Base-by-base conservation (phyloP, 164 flowering plant species). In the Hamamelis virginiana region DNA sequence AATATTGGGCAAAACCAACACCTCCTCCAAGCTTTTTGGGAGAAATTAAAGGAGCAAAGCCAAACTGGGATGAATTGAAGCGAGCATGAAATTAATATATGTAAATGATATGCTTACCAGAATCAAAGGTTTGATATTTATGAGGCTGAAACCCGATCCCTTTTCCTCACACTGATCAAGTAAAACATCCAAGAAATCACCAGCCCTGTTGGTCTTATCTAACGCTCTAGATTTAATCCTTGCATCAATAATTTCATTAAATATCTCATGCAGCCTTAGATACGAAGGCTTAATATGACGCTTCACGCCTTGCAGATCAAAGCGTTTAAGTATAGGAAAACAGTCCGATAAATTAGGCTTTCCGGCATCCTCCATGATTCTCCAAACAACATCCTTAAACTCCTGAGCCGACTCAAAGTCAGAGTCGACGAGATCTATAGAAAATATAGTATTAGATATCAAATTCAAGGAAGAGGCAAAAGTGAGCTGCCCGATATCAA, bases 121-220 rank as follows among this genome's bases (percentile, higher is more conserved):
- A 33, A 76, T 64, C 67, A 76, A 21, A 10, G 79, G 75, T 64
- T 76, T 76, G 66, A 76, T 72, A 0, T 43, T 76, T 33, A 59
- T 48, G 0, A 47, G 41, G 1, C 1, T 68, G 47, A 74, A 74
- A 9, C 19, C 72, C 2, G 80, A 73, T 0, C 69, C 69, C 21
- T 74, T 62, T 48, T 51, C 62, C 63, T 70, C n/a, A 51, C 77
- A 70, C 56, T 65, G 72, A 46, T 74, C 77, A 18, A 77, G 75
- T 21, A 77, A 63, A 5, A 64, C 72, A 52, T 77, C 80, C 70
- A 77, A 71, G 72, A 77, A 71, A 74, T 77, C 80, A 16, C 58
- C 76, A 5, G 23, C 16, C 65, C 46, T 68, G n/a, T 3, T 51
- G 41, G 1, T 16, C 1, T 14, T 1, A 18, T 18, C 50, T 1